These are phyloP conservation scores for Obelidium mucronatum DNA, from an alignment of 192 early-diverging fungal genomes.

Conservation along the genomic window DNA sequence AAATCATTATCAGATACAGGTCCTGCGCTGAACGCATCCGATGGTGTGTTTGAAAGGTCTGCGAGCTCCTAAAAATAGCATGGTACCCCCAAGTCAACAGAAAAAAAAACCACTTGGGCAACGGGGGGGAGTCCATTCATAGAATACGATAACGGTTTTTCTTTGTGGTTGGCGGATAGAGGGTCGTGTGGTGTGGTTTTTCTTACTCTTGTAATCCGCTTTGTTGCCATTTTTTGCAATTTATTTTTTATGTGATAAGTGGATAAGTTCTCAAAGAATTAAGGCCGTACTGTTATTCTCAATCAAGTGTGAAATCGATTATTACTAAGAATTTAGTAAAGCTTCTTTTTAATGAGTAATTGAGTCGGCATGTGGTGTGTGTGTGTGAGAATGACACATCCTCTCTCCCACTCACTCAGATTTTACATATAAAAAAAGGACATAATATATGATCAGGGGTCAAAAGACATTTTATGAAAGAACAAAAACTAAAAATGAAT, in stretches of 20 bases:
- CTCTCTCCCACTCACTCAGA: too few species aligned
- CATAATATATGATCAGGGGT: too few species aligned
- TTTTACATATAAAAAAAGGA: too few species aligned
- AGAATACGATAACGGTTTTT: conserved; percentile 2
- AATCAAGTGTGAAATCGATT: too few species aligned
- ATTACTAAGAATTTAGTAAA: too few species aligned
- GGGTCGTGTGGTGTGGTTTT: neutral
- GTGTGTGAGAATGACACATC: too few species aligned
- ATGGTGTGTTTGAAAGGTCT: conserved; percentile 71
- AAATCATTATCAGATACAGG: conserved; percentile 70
- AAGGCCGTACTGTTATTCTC: too few species aligned
- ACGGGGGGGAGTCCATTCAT: neutral
- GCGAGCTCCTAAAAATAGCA: conserved; percentile 61
- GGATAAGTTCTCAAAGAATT: too few species aligned
- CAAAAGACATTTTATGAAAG: too few species aligned
- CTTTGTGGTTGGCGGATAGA: neutral
- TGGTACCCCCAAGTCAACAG: neutral
- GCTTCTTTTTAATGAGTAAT: too few species aligned
- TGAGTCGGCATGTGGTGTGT: too few species aligned
- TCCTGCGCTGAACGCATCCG: conserved; percentile 58
- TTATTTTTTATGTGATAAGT: neutral
- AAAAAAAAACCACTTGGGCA: neutral
- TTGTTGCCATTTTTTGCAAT: neutral
- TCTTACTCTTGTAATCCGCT: neutral
- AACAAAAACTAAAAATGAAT: too few species aligned